Evolutionary conservation across 1,284 basidiomycete species (phyloP), one percentile per base, ranked within the genome.

Genomic region (Ganoderma lucidum): DNA sequence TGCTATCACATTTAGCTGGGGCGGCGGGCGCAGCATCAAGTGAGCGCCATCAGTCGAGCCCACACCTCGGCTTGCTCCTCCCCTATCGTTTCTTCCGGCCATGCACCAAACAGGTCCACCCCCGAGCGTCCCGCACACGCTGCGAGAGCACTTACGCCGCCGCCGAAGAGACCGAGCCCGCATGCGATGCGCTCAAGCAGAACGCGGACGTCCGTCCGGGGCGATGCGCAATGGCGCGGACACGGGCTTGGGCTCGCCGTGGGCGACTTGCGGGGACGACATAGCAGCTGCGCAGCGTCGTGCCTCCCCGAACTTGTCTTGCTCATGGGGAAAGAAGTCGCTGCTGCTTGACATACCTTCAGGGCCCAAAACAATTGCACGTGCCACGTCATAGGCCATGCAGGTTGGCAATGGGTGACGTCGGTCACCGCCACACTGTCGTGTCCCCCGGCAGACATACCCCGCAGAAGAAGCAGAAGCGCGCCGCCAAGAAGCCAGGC

Each of bases 151-250:
- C 35, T 39, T 23, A 19, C 30, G 23, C 28, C 19, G 44, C 63
- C 35, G 17, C 66, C 66, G 66, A 51, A 37, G 41, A 59, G 66
- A 42, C 62, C 44, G 41, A 59, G 66, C 19, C 61, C 66, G 66
- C 51, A 41, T 63, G 66, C 66, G 62, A 44, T 67, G 66, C 55
- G 45, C 15, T 14, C 56, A 51, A 64, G 56, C 12, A 62, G 39
- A 51, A 56, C 39, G 39, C 35, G 35, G 23, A 23, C 23, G 23
- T 23, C 23, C 23, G 23, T 39, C 19, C 58, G 39, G 19, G 66
- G 66, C 66, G 41, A 37, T 67, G 66, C 66, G n/a, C 17, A 37
- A 39, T 58, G 55, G 17, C 53, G 9, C n/a, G 15, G 45, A 48
- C 6, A 15, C 35, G 58, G 35, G 58, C 58, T 59, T 10, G 37